These are phyloP conservation scores for Hordeum pubiflorum DNA, from an alignment of 202 grass and related monocot genomes.

Conservation along the genomic window DNA sequence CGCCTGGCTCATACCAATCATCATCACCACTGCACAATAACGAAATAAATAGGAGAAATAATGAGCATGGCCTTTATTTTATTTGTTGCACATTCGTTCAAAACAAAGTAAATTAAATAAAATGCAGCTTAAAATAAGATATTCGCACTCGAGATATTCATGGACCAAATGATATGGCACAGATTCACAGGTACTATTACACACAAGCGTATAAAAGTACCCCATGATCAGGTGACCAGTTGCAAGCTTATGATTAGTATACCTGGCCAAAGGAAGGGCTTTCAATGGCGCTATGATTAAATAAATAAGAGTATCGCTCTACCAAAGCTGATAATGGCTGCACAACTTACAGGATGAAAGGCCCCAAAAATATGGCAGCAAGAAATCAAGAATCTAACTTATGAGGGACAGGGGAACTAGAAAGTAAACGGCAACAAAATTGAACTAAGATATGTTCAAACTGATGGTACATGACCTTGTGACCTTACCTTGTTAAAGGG, in stretches of 20 bases:
- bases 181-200: neutral
- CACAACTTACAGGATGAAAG: neutral
- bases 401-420: neutral
- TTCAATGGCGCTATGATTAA: conserved; percentile 8
- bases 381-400: neutral
- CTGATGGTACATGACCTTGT: neutral
- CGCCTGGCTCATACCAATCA: conserved; percentile 65
- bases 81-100: neutral
- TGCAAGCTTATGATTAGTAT: neutral
- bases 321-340: neutral
- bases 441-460: conserved; percentile 11
- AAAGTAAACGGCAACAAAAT: conserved; percentile 2
- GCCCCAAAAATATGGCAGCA: neutral
- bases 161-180: conserved; percentile 8
- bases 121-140: conserved; percentile 13
- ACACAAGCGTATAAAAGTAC: conserved; percentile 6
- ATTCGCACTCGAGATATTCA: conserved; percentile 2
- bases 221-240: conserved; percentile 11
- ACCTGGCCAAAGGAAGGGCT: neutral
- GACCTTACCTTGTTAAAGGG: conserved; percentile 60
- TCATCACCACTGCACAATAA: conserved; percentile 60
- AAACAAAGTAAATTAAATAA: conserved; percentile 6
- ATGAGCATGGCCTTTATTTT: neutral
- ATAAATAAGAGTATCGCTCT: neutral
- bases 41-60: conserved; percentile 13